phyloP scores from a whole-genome alignment of 2,329 filamentous ascomycete species.

The Alternaria arbusti region DNA sequence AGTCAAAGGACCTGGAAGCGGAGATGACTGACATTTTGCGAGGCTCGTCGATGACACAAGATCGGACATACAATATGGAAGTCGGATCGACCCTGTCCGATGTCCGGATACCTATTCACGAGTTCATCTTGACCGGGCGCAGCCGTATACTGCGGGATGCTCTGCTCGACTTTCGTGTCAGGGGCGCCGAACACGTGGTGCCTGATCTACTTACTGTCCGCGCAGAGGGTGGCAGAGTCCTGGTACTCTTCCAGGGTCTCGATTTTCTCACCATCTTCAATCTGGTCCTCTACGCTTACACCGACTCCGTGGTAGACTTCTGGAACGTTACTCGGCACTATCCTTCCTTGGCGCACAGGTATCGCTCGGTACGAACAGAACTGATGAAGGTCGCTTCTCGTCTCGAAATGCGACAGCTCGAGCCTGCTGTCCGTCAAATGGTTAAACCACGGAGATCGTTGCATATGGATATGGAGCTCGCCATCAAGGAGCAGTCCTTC shows the following conservation, averaged over 20 bases:
- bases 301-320: slow-evolving; percentile 78
- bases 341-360: slow-evolving; percentile 71
- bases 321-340: slow-evolving; percentile 80
- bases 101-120: slow-evolving; percentile 78
- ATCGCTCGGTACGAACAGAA: slow-evolving; percentile 80
- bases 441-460: slow-evolving; percentile 68
- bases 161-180: slow-evolving; percentile 64
- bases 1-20: slow-evolving; percentile 69
- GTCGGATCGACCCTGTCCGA: slow-evolving; percentile 67
- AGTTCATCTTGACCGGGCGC: slow-evolving; percentile 78
- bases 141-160: slow-evolving; percentile 69
- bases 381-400: slow-evolving; percentile 83
- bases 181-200: slow-evolving; percentile 61
- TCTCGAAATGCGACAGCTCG: slow-evolving; percentile 73
- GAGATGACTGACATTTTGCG: slow-evolving; percentile 62
- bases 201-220: slow-evolving; percentile 67
- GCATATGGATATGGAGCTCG: slow-evolving; percentile 71
- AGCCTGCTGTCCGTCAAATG: slow-evolving; percentile 79
- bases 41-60: slow-evolving; percentile 43
- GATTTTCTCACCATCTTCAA: slow-evolving; percentile 84
- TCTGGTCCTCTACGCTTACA: slow-evolving; percentile 79
- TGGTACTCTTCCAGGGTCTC: slow-evolving; percentile 71
- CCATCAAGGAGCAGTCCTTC: slow-evolving; percentile 71
- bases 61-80: slow-evolving; percentile 53
- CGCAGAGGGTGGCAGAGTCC: slow-evolving; percentile 57